A percentile compares a stretch with the other conserved stretches of the same genome.
Evolutionary conservation across 1,139 yeast species (phyloP).

Genomic region (Protomyces arabidopsidicola): DNA sequence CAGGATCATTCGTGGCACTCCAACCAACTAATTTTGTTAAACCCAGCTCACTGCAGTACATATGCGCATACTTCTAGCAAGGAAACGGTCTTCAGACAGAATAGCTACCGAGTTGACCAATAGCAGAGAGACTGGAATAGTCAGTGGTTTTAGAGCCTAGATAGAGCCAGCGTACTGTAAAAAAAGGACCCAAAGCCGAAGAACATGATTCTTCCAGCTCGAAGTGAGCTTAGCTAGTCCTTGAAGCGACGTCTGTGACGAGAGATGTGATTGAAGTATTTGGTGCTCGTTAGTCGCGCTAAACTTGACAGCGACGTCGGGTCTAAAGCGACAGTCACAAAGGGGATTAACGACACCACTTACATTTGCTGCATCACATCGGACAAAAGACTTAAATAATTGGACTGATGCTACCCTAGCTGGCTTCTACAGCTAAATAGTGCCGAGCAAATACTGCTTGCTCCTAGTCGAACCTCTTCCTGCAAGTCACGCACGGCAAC

Average conservation of each 20-base stretch:
- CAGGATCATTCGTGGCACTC: slow-evolving; percentile 5
- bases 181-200: slow-evolving; percentile 69
- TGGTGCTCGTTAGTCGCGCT: too few species aligned
- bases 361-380: too few species aligned
- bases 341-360: too few species aligned
- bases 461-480: not conserved
- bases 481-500: not conserved
- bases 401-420: too few species aligned
- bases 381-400: too few species aligned
- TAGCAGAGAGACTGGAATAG: slow-evolving; percentile 44
- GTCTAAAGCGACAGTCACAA: too few species aligned
- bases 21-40: slow-evolving; percentile 1
- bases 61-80: slow-evolving; percentile 56
- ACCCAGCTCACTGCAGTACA: slow-evolving; percentile 22
- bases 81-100: slow-evolving; percentile 73
- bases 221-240: not conserved
- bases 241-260: too few species aligned
- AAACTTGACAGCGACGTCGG: too few species aligned
- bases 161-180: slow-evolving; percentile 47
- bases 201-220: slow-evolving; percentile 40
- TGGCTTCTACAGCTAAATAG: too few species aligned
- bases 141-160: not conserved
- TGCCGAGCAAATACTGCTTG: too few species aligned
- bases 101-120: slow-evolving; percentile 74
- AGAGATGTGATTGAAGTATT: too few species aligned